A percentile compares a stretch with the other conserved stretches of the same genome.
These are phyloP conservation scores for Alternaria angustiovoidea DNA, from an alignment of 2,329 filamentous ascomycete species.

Conservation along the genomic window DNA sequence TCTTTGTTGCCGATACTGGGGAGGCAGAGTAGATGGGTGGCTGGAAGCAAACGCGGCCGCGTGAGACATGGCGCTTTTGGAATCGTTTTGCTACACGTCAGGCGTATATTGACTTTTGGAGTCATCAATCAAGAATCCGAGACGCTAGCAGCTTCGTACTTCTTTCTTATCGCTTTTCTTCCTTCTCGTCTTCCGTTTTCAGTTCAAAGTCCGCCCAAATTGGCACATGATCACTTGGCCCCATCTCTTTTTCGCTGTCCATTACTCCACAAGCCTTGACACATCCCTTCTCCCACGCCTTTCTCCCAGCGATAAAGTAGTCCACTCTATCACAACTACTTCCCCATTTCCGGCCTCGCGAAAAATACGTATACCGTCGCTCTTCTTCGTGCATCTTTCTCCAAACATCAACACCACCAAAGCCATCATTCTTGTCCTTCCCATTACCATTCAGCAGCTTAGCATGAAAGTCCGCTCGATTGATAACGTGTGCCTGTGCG, in stretches of 20 bases:
- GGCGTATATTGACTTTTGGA: background rate
- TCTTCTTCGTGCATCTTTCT: conserved; percentile 54
- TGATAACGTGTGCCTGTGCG: conserved; percentile 59
- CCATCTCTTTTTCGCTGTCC: conserved; percentile 56
- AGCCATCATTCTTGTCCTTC: conserved; percentile 18
- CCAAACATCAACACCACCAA: conserved; percentile 57
- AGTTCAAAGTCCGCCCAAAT: conserved; percentile 52
- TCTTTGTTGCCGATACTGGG: conserved; percentile 25
- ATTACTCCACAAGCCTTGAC: conserved; percentile 53
- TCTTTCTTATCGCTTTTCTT: background rate
- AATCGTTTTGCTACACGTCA: background rate
- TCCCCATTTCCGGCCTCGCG: conserved; percentile 56
- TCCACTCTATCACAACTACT: conserved; percentile 64
- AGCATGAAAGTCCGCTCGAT: conserved; percentile 60
- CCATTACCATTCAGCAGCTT: conserved; percentile 54
- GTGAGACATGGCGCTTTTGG: background rate
- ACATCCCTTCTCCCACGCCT: conserved; percentile 50
- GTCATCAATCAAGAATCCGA: no score
- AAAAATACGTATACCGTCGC: conserved; percentile 61
- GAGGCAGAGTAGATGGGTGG: background rate
- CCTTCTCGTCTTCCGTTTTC: background rate
- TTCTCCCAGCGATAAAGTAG: conserved; percentile 57
- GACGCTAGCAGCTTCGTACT: background rate
- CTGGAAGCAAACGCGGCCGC: no score
- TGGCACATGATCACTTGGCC: conserved; percentile 64